Evolutionary conservation across 1,284 basidiomycete genomes (phyloP).

Genomic region (Microbotryum violaceum): DNA sequence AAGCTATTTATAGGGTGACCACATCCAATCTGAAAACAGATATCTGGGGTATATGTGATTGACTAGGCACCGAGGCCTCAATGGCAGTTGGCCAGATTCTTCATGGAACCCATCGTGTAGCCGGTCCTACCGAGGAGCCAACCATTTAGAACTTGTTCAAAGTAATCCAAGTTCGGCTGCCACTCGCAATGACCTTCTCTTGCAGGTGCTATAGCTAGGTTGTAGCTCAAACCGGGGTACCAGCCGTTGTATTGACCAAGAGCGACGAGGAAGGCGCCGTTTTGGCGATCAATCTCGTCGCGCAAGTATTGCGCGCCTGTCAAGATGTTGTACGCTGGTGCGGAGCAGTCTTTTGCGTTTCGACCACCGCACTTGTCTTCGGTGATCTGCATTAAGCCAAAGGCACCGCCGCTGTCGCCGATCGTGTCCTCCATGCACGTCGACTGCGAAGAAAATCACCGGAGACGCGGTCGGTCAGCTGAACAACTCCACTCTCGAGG

Average conservation of each 20-base stretch:
- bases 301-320: conserved; percentile 56
- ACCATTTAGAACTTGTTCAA: conserved; percentile 23
- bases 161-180: conserved; percentile 51
- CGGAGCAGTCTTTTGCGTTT: conserved; percentile 44
- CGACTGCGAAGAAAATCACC: background rate
- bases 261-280: conserved; percentile 54
- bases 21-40: too few relatives aligned
- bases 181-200: conserved; percentile 55
- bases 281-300: conserved; percentile 48
- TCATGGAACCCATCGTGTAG: conserved; percentile 13
- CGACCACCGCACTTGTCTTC: conserved; percentile 65
- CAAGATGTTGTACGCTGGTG: conserved; percentile 27
- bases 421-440: conserved; percentile 45
- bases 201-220: conserved; percentile 51
- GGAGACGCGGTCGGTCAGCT: background rate
- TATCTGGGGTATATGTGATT: too few relatives aligned
- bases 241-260: conserved; percentile 70
- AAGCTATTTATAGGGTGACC: too few relatives aligned
- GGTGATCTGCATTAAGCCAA: conserved; percentile 64
- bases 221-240: conserved; percentile 53
- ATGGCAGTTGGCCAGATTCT: conserved; percentile 15
- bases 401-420: conserved; percentile 65
- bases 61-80: too few relatives aligned
- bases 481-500: background rate
- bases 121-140: conserved; percentile 26